Percentiles rank a stretch among this genome's conserved stretches.
Evolutionary conservation across 2,329 filamentous ascomycete genomes (phyloP).

Genomic region (Huntiella abstrusa): DNA sequence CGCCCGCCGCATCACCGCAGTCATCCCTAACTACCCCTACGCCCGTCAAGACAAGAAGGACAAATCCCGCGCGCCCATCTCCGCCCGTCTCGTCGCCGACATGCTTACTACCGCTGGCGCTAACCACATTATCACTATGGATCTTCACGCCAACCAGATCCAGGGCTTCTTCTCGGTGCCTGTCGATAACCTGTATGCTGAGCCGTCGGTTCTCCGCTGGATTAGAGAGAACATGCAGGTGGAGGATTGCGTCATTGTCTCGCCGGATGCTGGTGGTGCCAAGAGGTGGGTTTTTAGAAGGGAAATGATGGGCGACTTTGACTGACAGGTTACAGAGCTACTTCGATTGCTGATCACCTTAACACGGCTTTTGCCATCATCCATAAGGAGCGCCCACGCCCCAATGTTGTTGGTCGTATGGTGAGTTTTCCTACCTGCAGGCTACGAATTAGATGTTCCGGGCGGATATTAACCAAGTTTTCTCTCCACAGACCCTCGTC

Average conservation of each 20-base stretch:
- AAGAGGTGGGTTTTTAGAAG: conserved; percentile 40
- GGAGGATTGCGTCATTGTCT: conserved; percentile 79
- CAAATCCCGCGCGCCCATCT: conserved; percentile 82
- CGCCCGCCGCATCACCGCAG: conserved; percentile 80
- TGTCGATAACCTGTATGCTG: conserved; percentile 69
- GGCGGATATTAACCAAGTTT: conserved; percentile 23
- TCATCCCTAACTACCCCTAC: conserved; percentile 92
- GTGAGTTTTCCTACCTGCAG: conserved; percentile 18
- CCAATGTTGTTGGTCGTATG: conserved; percentile 81
- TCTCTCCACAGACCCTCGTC: conserved; percentile 36
- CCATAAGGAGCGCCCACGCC: conserved; percentile 79
- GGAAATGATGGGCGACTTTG: neutral
- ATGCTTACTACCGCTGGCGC: conserved; percentile 82
- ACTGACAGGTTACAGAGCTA: conserved; percentile 30
- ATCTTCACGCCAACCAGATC: conserved; percentile 88
- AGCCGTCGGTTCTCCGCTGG: conserved; percentile 81
- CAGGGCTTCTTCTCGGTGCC: conserved; percentile 89
- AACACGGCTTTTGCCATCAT: conserved; percentile 86
- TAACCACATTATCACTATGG: conserved; percentile 74
- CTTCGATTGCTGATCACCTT: conserved; percentile 78
- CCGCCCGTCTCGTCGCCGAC: conserved; percentile 86
- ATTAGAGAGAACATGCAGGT: conserved; percentile 71
- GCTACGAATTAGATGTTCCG: neutral
- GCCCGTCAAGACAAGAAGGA: conserved; percentile 97
- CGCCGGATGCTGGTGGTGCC: conserved; percentile 82